Evolutionary conservation across 148 eudicot species (phyloP), one percentile per base, ranked within the genome.

Genomic region (Dianthus caryophyllus): DNA sequence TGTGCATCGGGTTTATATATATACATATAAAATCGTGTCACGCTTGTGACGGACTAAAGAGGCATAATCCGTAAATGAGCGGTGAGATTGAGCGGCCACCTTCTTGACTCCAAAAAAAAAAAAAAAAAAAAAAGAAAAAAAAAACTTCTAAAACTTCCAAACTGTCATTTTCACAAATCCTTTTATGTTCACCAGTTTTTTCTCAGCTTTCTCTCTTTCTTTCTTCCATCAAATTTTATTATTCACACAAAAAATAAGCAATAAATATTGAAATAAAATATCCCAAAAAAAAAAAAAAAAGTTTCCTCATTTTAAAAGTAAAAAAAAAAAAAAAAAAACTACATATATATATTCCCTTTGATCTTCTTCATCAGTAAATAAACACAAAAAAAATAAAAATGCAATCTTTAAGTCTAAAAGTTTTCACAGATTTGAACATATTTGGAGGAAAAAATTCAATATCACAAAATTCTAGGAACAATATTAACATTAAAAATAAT

Each of bases 341-440:
- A 10, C 20, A n/a, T 5, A 13, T 14, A 22, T 26, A 33, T 33
- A 33, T 47, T 16, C 48, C 1, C 49, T 48, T n/a, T 14, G 15
- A 31, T 30, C 22, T 26, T 27, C 41, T 27, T 70, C 29, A n/a
- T n/a, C n/a, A n/a, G n/a, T 27, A 33, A 58, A 12, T 27, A 4
- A 38, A 1, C 29, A n/a, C 56, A 10, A 66, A 1, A 64, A 16
- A 55, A n/a, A 41, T 15, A 69, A 78, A 64, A 47, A 90, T 87
- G 91, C 88, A 84, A 54, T 82, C 94, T 48, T 68, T 87, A 53
- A 78, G 78, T 25, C 67, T 84, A 17, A 85, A 84, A 67, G 26
- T 79, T 69, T 78, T 77, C 36, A 63, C 80, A 2, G 82, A 85
- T 77, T 80, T 84, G 53, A 76, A 68, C 26, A 68, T 77, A 60